Evolutionary conservation across 805 yeast genomes (phyloP).

Genomic region (Schwanniomyces yamadae): DNA sequence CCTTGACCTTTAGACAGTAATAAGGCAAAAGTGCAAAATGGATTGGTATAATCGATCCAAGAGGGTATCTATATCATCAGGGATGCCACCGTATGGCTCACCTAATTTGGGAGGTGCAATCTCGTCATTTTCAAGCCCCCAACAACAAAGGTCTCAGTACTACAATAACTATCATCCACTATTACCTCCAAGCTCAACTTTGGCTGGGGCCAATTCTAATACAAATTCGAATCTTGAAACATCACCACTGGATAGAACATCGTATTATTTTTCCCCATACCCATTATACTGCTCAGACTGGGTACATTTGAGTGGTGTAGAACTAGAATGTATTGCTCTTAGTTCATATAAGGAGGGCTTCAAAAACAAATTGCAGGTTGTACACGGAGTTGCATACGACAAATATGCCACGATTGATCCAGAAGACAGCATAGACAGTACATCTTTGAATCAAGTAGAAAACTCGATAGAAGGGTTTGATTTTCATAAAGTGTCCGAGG

Average conservation of each 20-base stretch:
- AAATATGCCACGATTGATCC: constrained; percentile 18
- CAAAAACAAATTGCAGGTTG: constrained; percentile 60
- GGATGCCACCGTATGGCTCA: constrained; percentile 8
- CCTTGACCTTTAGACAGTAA: no score
- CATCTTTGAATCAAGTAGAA: constrained; percentile 9
- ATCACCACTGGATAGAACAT: constrained; percentile 4
- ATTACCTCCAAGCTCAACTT: constrained; percentile 11
- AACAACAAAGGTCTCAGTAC: constrained; percentile 7
- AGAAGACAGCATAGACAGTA: constrained; percentile 14
- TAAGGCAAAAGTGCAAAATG: no score
- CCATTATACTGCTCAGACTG: constrained; percentile 30
- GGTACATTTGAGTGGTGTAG: constrained; percentile 21
- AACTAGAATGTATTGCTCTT: constrained; percentile 56
- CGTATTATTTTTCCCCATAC: constrained; percentile 8
- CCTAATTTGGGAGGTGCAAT: constrained; percentile 3
- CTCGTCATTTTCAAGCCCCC: constrained; percentile 9
- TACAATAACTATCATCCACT: constrained; percentile 11
- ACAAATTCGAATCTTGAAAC: not conserved
- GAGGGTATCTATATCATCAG: constrained; percentile 11
- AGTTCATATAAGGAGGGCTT: constrained; percentile 80
- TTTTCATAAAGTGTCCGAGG: constrained; percentile 50
- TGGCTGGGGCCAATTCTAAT: not conserved
- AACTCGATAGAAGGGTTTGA: constrained; percentile 33
- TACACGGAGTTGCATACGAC: constrained; percentile 30
- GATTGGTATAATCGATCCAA: constrained; percentile 11